phyloP scores from a whole-genome alignment of 2,329 filamentous ascomycete species.

The Mycogone perniciosa region DNA sequence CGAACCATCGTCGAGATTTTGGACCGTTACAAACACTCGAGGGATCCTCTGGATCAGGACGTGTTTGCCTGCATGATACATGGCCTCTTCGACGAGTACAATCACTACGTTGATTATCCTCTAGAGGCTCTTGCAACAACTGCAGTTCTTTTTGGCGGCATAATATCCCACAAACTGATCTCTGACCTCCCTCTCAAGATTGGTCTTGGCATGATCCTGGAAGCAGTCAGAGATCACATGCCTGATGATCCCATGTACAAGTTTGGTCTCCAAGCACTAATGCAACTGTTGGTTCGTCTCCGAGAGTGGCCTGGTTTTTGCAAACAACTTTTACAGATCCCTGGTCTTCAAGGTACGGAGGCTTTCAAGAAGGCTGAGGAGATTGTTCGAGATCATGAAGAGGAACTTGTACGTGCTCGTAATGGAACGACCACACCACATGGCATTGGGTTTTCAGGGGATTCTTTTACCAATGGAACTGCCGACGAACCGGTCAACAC shows the following conservation, averaged over 20 bases:
- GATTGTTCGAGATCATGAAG: slow-evolving; percentile 62
- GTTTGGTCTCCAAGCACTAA: slow-evolving; percentile 89
- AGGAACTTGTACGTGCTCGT: slow-evolving; percentile 50
- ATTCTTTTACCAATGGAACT: slow-evolving; percentile 62
- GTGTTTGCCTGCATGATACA: slow-evolving; percentile 98
- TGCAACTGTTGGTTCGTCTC: slow-evolving; percentile 78
- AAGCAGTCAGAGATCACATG: slow-evolving; percentile 80
- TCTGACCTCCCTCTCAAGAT: slow-evolving; percentile 87
- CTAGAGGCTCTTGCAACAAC: slow-evolving; percentile 94
- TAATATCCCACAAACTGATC: slow-evolving; percentile 89
- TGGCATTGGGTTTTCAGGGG: slow-evolving; percentile 34
- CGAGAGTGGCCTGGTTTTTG: slow-evolving; percentile 96
- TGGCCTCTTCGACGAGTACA: slow-evolving; percentile 93
- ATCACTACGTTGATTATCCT: slow-evolving; percentile 91
- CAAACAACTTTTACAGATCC: slow-evolving; percentile 73
- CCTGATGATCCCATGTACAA: slow-evolving; percentile 93
- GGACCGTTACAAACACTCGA: slow-evolving; percentile 80
- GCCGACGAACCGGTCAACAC: slow-evolving; percentile 53
- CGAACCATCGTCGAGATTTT: slow-evolving; percentile 79
- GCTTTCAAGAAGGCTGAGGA: slow-evolving; percentile 79
- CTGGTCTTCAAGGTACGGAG: slow-evolving; percentile 75
- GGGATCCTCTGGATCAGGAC: slow-evolving; percentile 79
- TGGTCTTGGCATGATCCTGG: slow-evolving; percentile 95
- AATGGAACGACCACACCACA: slow-evolving; percentile 42
- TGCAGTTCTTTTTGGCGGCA: slow-evolving; percentile 90